Conservation (phyloP, 1,284 basidiomycete genomes). For the Trametes hirsuta region DNA sequence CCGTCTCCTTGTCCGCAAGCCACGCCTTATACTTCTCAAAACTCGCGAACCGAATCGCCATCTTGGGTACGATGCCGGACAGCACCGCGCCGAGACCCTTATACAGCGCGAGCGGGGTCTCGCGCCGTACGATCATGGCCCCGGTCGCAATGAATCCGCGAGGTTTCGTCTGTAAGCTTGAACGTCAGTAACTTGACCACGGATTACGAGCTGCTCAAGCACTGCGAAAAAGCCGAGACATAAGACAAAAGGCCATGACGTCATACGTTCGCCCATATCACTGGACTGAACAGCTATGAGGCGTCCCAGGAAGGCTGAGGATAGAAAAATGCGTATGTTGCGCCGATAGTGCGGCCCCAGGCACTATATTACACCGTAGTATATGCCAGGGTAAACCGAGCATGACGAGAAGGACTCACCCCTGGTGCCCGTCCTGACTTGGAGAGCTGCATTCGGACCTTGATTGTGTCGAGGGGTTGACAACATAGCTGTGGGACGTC, state of each 20-base stretch:
- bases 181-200: not conserved
- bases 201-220: too few species aligned
- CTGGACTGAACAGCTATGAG: too few species aligned
- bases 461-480: constrained; percentile 95
- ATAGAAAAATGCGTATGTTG: not conserved
- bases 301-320: too few species aligned
- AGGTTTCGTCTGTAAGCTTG: constrained; percentile 73
- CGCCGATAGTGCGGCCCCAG: not conserved
- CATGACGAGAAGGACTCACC: constrained; percentile 51
- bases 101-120: constrained; percentile 96
- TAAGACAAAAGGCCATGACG: not conserved
- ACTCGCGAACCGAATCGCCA: constrained; percentile 98
- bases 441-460: constrained; percentile 98
- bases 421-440: constrained; percentile 77
- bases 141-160: constrained; percentile 95
- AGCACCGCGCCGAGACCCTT: constrained; percentile 99
- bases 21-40: constrained; percentile 94
- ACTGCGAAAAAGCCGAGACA: not conserved
- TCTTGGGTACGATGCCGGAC: constrained; percentile 98
- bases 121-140: constrained; percentile 84
- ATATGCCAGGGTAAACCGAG: not conserved
- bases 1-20: constrained; percentile 78
- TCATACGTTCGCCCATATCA: not conserved
- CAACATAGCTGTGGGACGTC: constrained; percentile 59
- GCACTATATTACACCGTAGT: not conserved